Base-by-base conservation (phyloP, 2,329 filamentous ascomycete genomes). In the Zasmidium angulare region DNA sequence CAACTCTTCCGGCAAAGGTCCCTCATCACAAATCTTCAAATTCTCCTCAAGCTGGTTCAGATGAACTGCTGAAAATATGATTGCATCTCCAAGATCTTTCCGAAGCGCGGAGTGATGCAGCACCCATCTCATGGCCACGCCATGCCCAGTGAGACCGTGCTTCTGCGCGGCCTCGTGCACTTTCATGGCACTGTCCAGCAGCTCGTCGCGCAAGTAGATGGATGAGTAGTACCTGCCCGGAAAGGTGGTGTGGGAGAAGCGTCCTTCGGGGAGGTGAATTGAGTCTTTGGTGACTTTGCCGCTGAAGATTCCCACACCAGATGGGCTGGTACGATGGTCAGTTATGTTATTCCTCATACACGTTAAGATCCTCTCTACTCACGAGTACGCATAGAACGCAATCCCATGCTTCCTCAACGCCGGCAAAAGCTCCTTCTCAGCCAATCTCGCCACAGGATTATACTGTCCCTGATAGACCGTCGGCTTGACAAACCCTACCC, bases 361-460 rank as follows among this genome's bases (percentile, higher is more conserved):
- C 4, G 26, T 11, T 11, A 29, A 29, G n/a, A n/a, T n/a, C n/a
- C n/a, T n/a, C n/a, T n/a, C n/a, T 43, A 43, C 36, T 43, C n/a
- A 43, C 36, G 36, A 43, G 65, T 75, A 81, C 10, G 76, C 78
- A 53, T 79, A 77, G 68, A 80, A 76, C 3, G 68, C 40, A 20
- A 81, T 78, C 12, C 70, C 69, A 31, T 78, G 69, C 55, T 75
- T 69, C 22, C 79, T 73, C 1, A 82, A 72, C 1, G 71, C 68
- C 1, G 79, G 78, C 24, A 81, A 73, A 2, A 81, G 66, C 22
- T 26, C 50, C 14, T 23, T 55, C 40, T 55, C 52, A 9, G 40
- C 23, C 6, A 46, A n/a, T 3, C 52, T 22, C 14, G 36, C 22
- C 3, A 55, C 9, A n/a, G 52, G 52, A 29, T 55, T 55, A 22